These are phyloP conservation scores for Wickerhamiella infanticola DNA, from an alignment of 1,139 yeast genomes.

Conservation along the genomic window DNA sequence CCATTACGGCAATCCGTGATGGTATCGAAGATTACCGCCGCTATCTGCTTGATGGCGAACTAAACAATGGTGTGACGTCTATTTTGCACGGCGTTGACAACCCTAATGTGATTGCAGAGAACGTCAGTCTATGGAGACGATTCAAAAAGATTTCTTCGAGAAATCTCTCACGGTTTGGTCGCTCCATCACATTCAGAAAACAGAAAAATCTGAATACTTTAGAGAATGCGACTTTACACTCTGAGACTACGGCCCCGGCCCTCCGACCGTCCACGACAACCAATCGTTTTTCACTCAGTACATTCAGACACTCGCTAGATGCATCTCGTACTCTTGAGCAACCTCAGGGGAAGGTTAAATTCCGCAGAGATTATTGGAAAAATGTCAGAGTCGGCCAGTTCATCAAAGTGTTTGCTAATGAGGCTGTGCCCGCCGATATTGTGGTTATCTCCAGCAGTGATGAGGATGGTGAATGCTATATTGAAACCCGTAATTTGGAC, in stretches of 20 bases:
- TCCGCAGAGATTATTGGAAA: conserved; percentile 70
- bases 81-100: conserved; percentile 54
- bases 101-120: conserved; percentile 55
- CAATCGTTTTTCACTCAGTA: neutral
- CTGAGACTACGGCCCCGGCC: conserved; percentile 1
- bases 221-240: conserved; percentile 13
- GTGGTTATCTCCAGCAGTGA: conserved; percentile 72
- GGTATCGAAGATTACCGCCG: conserved; percentile 90
- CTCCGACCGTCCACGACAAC: neutral
- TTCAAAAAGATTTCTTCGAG: conserved; percentile 36
- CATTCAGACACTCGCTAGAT: conserved; percentile 6
- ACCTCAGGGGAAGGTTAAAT: conserved; percentile 20
- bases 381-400: conserved; percentile 79
- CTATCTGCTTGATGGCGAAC: conserved; percentile 60
- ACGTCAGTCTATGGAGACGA: conserved; percentile 48
- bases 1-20: conserved; percentile 80
- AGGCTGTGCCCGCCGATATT: conserved; percentile 88
- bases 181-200: neutral
- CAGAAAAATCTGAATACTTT: neutral
- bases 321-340: neutral
- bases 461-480: conserved; percentile 75
- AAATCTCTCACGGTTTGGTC: neutral
- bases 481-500: conserved; percentile 87
- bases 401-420: conserved; percentile 68
- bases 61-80: conserved; percentile 77